phyloP scores from a whole-genome alignment of 495 filamentous ascomycete species.

The Oleoguttula mirabilis region DNA sequence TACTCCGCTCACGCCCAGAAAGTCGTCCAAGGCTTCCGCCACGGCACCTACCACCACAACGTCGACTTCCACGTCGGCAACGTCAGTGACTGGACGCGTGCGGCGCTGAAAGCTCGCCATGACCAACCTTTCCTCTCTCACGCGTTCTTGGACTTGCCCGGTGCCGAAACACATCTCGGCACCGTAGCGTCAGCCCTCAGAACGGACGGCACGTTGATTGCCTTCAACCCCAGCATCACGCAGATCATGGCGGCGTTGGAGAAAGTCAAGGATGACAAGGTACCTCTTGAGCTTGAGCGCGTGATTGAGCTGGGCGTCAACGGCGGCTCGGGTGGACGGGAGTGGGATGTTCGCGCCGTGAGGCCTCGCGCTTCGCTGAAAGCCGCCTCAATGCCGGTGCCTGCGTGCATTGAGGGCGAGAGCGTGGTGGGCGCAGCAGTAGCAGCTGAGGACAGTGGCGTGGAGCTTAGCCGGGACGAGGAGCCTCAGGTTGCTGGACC shows the following conservation, averaged over 20 bases:
- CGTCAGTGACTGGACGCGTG: conserved; percentile 48
- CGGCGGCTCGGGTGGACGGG: conserved; percentile 42
- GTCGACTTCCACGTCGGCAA: conserved; percentile 62
- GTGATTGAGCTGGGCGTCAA: conserved; percentile 52
- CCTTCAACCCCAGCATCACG: conserved; percentile 66
- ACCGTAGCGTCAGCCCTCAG: conserved; percentile 45
- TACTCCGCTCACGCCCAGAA: conserved; percentile 49
- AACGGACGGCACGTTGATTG: conserved; percentile 47
- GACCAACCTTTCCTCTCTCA: conserved; percentile 50
- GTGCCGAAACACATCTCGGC: conserved; percentile 44
- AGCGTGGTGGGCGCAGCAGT: conserved; percentile 27
- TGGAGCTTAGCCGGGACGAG: conserved; percentile 3
- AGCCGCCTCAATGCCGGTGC: no score
- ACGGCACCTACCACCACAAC: conserved; percentile 53
- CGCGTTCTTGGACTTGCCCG: conserved; percentile 60
- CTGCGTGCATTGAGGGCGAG: no score
- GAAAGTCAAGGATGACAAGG: conserved; percentile 35
- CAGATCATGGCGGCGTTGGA: conserved; percentile 55
- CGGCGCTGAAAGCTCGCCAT: conserved; percentile 29
- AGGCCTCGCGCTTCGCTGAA: conserved; percentile 35
- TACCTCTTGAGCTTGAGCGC: conserved; percentile 48
- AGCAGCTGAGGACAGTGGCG: conserved; percentile 6
- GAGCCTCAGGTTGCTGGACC: conserved; percentile 1
- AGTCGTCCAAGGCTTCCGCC: conserved; percentile 51
- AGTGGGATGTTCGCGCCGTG: conserved; percentile 55